Percentiles rank a stretch among this genome's conserved stretches.
Evolutionary conservation across 495 filamentous ascomycete genomes (phyloP).

Genomic region (Rostrohypoxylon terebratum): DNA sequence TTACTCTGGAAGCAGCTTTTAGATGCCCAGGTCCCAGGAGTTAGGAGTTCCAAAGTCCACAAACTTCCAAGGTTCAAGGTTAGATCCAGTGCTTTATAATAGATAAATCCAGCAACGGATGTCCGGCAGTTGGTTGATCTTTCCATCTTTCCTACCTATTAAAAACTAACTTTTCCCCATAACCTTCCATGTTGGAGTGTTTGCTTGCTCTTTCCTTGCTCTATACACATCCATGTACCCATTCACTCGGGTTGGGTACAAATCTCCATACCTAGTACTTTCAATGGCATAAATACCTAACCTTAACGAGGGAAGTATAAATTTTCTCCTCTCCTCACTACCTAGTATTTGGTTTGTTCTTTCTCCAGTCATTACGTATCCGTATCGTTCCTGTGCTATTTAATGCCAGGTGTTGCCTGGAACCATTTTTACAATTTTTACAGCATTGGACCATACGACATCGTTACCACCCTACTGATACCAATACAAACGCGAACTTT

Average conservation of each 20-base stretch:
- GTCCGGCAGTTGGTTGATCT: constrained; percentile 7
- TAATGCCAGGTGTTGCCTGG: background rate
- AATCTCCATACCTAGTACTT: background rate
- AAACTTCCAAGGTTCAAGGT: too few relatives aligned
- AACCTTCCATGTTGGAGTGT: constrained; percentile 5
- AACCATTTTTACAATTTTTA: background rate
- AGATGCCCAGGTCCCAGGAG: background rate
- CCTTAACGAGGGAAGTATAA: constrained; percentile 2
- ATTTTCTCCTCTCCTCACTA: background rate
- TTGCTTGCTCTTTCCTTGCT: constrained; percentile 21
- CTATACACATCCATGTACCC: constrained; percentile 16
- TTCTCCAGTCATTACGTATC: background rate
- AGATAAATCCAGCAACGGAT: constrained; percentile 12
- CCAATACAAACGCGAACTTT: background rate
- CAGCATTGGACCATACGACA: constrained; percentile 27
- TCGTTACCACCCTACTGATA: constrained; percentile 18
- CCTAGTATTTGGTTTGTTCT: constrained; percentile 3
- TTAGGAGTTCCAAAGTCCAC: too few relatives aligned
- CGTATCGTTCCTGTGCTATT: background rate
- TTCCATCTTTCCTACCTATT: constrained; percentile 19
- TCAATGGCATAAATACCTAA: constrained; percentile 1
- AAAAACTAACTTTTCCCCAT: constrained; percentile 25
- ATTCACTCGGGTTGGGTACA: constrained; percentile 17
- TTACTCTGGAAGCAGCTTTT: background rate
- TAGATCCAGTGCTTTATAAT: background rate